A percentile compares a stretch with the other conserved stretches of the same genome.
phyloP scores from a whole-genome alignment of 257 asterid species.

The Nicotiana undulata region DNA sequence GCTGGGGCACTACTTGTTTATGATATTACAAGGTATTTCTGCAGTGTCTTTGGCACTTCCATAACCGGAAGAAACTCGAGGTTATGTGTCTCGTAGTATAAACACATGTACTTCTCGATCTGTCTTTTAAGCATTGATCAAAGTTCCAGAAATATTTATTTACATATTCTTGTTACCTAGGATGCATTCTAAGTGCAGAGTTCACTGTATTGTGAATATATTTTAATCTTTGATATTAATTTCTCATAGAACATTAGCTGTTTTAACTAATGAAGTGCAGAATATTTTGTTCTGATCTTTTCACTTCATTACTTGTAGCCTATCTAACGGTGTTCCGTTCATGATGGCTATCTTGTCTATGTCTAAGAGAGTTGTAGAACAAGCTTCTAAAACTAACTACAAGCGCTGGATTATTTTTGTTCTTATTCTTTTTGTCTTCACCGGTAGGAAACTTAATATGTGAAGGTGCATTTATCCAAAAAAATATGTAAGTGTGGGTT shows the following conservation, averaged over 20 bases:
- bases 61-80: neutral
- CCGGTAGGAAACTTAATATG: neutral
- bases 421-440: neutral
- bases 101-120: neutral
- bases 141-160: neutral
- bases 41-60: neutral
- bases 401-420: neutral
- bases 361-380: neutral
- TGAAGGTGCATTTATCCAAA: neutral
- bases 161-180: neutral
- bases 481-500: neutral
- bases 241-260: neutral
- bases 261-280: neutral
- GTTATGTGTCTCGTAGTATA: neutral
- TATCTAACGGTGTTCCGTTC: neutral
- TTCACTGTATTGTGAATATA: neutral
- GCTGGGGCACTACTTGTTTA: constrained; percentile 84
- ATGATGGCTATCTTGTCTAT: neutral
- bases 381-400: neutral
- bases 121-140: neutral
- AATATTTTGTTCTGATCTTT: neutral
- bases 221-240: neutral
- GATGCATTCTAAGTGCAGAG: neutral
- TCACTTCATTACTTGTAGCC: neutral
- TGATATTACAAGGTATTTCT: constrained; percentile 66